Percentiles rank a stretch among this genome's conserved stretches.
These are phyloP conservation scores for Yarrowia keelungensis DNA, from an alignment of 805 yeast species.

Conservation along the genomic window DNA sequence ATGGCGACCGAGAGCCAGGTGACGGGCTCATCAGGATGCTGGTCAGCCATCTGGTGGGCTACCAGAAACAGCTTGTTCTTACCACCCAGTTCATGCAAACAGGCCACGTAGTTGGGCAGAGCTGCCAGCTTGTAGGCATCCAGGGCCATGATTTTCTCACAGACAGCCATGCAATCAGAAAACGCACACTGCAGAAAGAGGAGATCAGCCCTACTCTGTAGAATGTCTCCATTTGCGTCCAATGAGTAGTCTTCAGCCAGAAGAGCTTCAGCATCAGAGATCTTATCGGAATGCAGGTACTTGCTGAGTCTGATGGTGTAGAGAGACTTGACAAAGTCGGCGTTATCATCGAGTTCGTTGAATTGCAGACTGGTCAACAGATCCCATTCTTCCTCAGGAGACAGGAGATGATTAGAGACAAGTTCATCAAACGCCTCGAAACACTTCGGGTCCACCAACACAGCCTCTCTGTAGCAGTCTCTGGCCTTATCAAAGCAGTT, in stretches of 20 bases:
- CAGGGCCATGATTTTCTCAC: constrained; percentile 58
- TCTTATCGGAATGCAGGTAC: constrained; percentile 61
- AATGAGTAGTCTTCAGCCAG: constrained; percentile 76
- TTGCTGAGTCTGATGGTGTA: constrained; percentile 81
- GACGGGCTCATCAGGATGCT: constrained; percentile 77
- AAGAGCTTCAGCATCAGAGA: constrained; percentile 69
- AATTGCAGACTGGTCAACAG: constrained; percentile 69
- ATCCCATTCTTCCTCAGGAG: constrained; percentile 89
- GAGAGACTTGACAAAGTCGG: constrained; percentile 76
- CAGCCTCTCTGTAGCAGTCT: constrained; percentile 85
- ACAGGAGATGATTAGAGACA: constrained; percentile 70
- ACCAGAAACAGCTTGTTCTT: constrained; percentile 78
- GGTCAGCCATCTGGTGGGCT: constrained; percentile 86
- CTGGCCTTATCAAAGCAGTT: constrained; percentile 87
- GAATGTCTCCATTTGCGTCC: constrained; percentile 70
- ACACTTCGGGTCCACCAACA: constrained; percentile 86
- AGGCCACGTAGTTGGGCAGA: constrained; percentile 79
- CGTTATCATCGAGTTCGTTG: constrained; percentile 73
- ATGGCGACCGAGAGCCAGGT: constrained; percentile 95
- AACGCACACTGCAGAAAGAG: constrained; percentile 78
- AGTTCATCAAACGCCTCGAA: constrained; percentile 89
- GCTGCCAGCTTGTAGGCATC: constrained; percentile 78
- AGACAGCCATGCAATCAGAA: constrained; percentile 73
- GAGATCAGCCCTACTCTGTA: constrained; percentile 71
- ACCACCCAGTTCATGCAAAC: constrained; percentile 83